Evolutionary conservation across 768 basidiomycete genomes (phyloP).

Genomic region (Hysterangium stoloniferum): DNA sequence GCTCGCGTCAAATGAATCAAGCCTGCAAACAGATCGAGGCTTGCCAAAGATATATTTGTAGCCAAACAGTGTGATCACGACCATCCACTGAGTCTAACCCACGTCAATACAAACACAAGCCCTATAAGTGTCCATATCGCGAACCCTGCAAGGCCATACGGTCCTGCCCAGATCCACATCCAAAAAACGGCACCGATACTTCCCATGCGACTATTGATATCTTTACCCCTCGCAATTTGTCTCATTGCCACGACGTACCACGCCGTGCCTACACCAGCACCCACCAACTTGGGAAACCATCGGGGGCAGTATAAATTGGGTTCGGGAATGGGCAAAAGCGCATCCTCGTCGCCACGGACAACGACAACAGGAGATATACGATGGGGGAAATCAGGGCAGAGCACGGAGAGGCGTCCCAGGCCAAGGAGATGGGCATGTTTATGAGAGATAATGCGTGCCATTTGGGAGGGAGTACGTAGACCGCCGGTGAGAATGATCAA

Average conservation of each 20-base stretch:
- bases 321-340: conserved; percentile 5
- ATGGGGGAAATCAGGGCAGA: conserved; percentile 53
- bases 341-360: conserved; percentile 4
- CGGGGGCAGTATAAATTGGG: conserved; percentile 23
- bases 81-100: background rate
- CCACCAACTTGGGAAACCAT: conserved; percentile 47
- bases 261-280: conserved; percentile 52
- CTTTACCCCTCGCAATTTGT: conserved; percentile 30
- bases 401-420: conserved; percentile 58
- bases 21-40: no score
- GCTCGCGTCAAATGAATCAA: no score
- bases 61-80: background rate
- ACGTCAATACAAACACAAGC: background rate
- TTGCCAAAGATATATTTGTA: no score
- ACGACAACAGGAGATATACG: conserved; percentile 7
- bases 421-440: conserved; percentile 70
- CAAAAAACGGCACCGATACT: background rate
- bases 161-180: background rate
- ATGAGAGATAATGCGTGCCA: conserved; percentile 44
- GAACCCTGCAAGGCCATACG: background rate
- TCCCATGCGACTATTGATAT: conserved; percentile 1
- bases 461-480: conserved; percentile 49
- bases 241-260: conserved; percentile 65
- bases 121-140: background rate
- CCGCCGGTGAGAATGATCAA: conserved; percentile 79